Percentiles rank a stretch among this genome's conserved stretches.
phyloP scores from a whole-genome alignment of 108 stramenopile species.

The Phaeodactylum tricornutum region DNA sequence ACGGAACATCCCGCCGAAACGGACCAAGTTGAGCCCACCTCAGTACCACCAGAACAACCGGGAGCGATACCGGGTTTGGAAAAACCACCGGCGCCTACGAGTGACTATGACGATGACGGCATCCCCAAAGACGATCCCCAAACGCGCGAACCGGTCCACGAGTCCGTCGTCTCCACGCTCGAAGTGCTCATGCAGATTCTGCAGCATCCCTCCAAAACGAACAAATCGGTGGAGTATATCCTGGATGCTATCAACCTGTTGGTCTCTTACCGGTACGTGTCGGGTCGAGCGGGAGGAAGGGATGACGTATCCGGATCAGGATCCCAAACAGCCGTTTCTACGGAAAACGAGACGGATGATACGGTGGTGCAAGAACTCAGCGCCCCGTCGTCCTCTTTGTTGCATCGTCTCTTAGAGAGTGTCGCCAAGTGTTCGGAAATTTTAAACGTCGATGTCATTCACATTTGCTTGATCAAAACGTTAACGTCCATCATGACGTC shows the following conservation, averaged over 20 bases:
- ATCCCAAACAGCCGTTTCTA: constrained; percentile 1
- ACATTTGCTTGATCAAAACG: constrained; percentile 37
- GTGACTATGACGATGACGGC: neutral
- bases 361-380: neutral
- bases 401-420: constrained; percentile 29
- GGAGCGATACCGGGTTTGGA: neutral
- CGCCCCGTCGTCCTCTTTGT: constrained; percentile 22
- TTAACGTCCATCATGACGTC: constrained; percentile 59
- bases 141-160: constrained; percentile 50
- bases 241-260: constrained; percentile 50
- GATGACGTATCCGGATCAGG: constrained; percentile 24
- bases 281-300: constrained; percentile 61
- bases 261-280: constrained; percentile 46
- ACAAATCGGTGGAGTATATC: constrained; percentile 48
- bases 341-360: no score
- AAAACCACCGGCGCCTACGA: no score
- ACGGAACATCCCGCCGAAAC: neutral
- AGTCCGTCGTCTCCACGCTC: constrained; percentile 17
- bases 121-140: constrained; percentile 17
- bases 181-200: constrained; percentile 30
- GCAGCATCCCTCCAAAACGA: constrained; percentile 30
- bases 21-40: neutral
- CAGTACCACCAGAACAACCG: neutral
- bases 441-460: constrained; percentile 29
- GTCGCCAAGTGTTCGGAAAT: constrained; percentile 25